A percentile compares a stretch with the other conserved stretches of the same genome.
Conservation (phyloP, 257 asterid genomes). For the Ilex asprella region DNA sequence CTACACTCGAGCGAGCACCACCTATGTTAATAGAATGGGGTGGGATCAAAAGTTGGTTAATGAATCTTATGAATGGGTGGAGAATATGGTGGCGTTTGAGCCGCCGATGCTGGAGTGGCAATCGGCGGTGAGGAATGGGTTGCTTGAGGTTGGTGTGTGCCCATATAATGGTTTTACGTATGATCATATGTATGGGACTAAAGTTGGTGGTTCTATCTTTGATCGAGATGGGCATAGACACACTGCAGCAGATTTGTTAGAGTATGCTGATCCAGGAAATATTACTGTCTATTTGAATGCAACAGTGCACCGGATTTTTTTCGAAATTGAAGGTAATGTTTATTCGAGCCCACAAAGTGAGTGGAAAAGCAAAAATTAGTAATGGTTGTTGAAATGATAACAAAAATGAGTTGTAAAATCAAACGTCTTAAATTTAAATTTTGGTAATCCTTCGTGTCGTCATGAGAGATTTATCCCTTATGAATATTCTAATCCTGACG, state of each 20-base stretch:
- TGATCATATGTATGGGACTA: conserved; percentile 66
- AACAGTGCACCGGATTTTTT: conserved; percentile 41
- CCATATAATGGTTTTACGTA: conserved; percentile 51
- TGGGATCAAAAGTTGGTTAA: conserved; percentile 52
- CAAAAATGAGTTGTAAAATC: too few species aligned
- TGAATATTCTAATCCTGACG: too few species aligned
- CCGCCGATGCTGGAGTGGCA: conserved; percentile 58
- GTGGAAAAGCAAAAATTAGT: too few species aligned
- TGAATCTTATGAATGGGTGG: conserved; percentile 75
- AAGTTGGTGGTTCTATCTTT: conserved; percentile 61
- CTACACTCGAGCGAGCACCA: conserved; percentile 46
- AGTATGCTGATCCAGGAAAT: conserved; percentile 44
- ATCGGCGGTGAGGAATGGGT: conserved; percentile 58
- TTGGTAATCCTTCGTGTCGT: too few species aligned
- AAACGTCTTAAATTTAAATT: too few species aligned
- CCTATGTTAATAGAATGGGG: conserved; percentile 28
- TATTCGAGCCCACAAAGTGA: too few species aligned
- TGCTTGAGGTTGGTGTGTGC: conserved; percentile 48
- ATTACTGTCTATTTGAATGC: conserved; percentile 53
- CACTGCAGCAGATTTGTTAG: conserved; percentile 71
- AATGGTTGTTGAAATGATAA: too few species aligned
- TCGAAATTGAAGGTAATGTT: conserved; percentile 33
- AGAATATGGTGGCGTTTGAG: conserved; percentile 51
- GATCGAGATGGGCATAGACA: conserved; percentile 64
- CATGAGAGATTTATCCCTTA: too few species aligned